Conservation (phyloP, 495 filamentous ascomycete genomes). For the Annulohypoxylon maeteangense region DNA sequence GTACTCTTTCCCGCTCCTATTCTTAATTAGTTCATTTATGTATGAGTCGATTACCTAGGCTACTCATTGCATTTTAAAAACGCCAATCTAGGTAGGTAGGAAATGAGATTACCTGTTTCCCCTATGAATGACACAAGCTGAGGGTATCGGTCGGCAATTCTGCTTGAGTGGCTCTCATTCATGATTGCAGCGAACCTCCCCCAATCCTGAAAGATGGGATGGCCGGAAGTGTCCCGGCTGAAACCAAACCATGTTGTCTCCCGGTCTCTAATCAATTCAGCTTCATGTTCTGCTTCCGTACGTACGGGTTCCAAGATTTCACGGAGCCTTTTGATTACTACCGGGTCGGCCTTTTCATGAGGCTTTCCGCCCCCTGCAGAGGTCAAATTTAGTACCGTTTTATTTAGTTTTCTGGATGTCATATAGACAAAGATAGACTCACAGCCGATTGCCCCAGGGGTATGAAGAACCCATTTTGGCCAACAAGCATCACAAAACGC, state of each 20-base stretch:
- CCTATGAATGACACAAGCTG: slow-evolving; percentile 3
- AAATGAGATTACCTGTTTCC: slow-evolving; percentile 6
- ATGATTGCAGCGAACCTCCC: slow-evolving; percentile 8
- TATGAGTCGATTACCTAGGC: not conserved
- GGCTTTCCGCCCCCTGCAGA: slow-evolving; percentile 1
- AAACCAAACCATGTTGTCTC: slow-evolving; percentile 10
- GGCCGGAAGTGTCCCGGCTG: not conserved
- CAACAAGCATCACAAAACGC: slow-evolving; percentile 4
- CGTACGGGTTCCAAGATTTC: not conserved
- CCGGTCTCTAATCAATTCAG: not conserved
- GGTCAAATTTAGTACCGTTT: not conserved
- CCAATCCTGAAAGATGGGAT: not conserved
- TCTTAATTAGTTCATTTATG: not conserved
- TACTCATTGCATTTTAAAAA: not conserved
- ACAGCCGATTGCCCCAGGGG: not conserved
- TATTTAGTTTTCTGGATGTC: not conserved
- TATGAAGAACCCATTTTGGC: slow-evolving; percentile 2
- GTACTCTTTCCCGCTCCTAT: slow-evolving; percentile 3
- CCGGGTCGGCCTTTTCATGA: not conserved
- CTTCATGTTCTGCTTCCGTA: slow-evolving; percentile 4
- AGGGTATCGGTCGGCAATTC: not conserved
- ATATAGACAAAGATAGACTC: not conserved
- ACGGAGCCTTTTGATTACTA: not conserved
- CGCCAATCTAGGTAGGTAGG: not conserved
- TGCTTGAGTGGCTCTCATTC: not conserved